phyloP scores from a whole-genome alignment of 371 early-diverging fungal species.

The Blakeslea trispora region DNA sequence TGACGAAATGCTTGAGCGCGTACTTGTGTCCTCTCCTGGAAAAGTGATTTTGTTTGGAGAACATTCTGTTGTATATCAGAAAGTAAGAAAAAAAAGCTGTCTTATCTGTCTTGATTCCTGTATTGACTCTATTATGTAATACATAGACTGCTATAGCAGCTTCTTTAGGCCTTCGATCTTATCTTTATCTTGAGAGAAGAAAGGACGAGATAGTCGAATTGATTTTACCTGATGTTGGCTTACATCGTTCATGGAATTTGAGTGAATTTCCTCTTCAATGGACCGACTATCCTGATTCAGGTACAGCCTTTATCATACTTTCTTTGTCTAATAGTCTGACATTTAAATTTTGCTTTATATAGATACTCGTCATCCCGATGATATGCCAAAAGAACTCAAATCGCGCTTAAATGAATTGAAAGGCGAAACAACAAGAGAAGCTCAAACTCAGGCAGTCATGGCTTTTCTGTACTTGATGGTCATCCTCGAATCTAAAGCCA shows the following conservation, averaged over 20 bases:
- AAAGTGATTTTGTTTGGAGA: conserved; percentile 98
- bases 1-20: conserved; percentile 16
- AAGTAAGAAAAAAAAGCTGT: conserved; percentile 55
- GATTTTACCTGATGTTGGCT: conserved; percentile 56
- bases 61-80: conserved; percentile 96
- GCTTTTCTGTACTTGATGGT: conserved; percentile 51
- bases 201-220: conserved; percentile 40
- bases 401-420: conserved; percentile 17
- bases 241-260: conserved; percentile 43
- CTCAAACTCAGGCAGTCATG: conserved; percentile 38
- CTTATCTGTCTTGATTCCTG: neutral
- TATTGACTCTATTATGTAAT: neutral
- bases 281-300: conserved; percentile 21
- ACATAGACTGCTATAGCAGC: conserved; percentile 69
- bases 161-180: conserved; percentile 69
- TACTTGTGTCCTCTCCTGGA: conserved; percentile 83
- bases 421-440: conserved; percentile 10
- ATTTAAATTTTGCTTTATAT: neutral
- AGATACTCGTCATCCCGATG: conserved; percentile 41
- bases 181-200: conserved; percentile 53
- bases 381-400: conserved; percentile 37
- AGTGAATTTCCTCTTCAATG: conserved; percentile 33
- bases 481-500: conserved; percentile 25
- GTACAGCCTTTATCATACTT: too few species aligned
- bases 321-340: conserved; percentile 3